Base-by-base conservation (phyloP, 1,139 yeast genomes). In the Chernovozyma aurita region DNA sequence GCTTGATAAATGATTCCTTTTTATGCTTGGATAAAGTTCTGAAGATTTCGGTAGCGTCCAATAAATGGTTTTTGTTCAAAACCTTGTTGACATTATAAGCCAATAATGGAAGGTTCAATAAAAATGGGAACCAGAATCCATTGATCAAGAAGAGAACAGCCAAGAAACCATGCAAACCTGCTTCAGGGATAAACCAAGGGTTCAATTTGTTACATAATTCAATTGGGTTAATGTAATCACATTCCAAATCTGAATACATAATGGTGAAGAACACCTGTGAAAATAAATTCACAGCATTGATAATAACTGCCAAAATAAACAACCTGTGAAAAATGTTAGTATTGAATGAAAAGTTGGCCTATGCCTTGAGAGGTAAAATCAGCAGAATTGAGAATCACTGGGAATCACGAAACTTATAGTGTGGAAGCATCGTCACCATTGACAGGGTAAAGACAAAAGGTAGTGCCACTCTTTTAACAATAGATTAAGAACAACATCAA, bases 21-120 rank as follows among this genome's bases (percentile, higher is more conserved):
- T 94, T 92, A 68, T 92, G 95, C 56, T 83, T 85, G 49, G 87
- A 78, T 55, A 94, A 74, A 34, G 97, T 90, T 70, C 97, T 81
- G 69, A 92, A 92, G 55, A 92, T 94, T 66, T 92, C 98, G 33
- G 99, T 92, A 41, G 98, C 98, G 63, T 92, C 99, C 61, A 94
- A 77, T 46, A 87, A 68, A 60, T 92, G 92, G 60, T 83, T 84
- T 63, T 85, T 85, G 50, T 77, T 80, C 58, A 78, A 55, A 49
- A 78, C 70, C 61, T 85, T 85, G 66, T 82, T 82, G 43, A 70
- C 79, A 58, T 88, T 88, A 69, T 71, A 88, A 30, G 92, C 95
- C 42, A 87, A 65, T 46, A 94, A 70, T 34, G 98, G 98, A 48
- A 85, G 66, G 63, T 90, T 90, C 57, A 92, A 64, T 54, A 90